phyloP scores from a whole-genome alignment of 31 red algal species.

The Odonthalia washingtoniensis region DNA sequence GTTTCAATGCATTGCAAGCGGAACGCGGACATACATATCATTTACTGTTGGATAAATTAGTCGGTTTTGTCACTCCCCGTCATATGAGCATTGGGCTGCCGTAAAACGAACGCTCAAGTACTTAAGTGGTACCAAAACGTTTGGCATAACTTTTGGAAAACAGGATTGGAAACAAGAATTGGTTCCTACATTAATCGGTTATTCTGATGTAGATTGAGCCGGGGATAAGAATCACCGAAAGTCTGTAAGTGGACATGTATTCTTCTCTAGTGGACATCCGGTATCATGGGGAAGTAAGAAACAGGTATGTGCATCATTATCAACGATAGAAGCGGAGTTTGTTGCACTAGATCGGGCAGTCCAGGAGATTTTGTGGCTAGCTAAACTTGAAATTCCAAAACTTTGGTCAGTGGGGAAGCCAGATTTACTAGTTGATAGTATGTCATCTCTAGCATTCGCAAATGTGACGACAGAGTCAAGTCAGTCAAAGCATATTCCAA shows the following conservation, averaged over 20 bases:
- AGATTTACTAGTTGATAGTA: not conserved
- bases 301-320: conserved; percentile 14
- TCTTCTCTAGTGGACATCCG: not conserved
- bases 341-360: conserved; percentile 24
- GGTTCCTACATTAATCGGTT: not conserved
- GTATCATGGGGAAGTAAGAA: conserved; percentile 17
- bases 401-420: not conserved
- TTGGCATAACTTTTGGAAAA: not conserved
- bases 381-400: not conserved
- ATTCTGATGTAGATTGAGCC: conserved; percentile 31
- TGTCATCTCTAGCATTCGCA: not conserved
- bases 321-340: conserved; percentile 41
- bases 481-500: conserved; percentile 19
- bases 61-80: not conserved
- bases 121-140: conserved; percentile 4
- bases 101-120: conserved; percentile 22
- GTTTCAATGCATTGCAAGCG: not conserved
- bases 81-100: conserved; percentile 29
- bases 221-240: conserved; percentile 24
- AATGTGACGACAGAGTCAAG: not conserved
- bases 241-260: conserved; percentile 14
- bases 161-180: not conserved
- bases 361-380: conserved; percentile 32
- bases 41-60: conserved; percentile 9
- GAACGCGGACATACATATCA: conserved; percentile 29